Conservation (phyloP, 2,329 filamentous ascomycete genomes). For the Coniochaeta sp. region DNA sequence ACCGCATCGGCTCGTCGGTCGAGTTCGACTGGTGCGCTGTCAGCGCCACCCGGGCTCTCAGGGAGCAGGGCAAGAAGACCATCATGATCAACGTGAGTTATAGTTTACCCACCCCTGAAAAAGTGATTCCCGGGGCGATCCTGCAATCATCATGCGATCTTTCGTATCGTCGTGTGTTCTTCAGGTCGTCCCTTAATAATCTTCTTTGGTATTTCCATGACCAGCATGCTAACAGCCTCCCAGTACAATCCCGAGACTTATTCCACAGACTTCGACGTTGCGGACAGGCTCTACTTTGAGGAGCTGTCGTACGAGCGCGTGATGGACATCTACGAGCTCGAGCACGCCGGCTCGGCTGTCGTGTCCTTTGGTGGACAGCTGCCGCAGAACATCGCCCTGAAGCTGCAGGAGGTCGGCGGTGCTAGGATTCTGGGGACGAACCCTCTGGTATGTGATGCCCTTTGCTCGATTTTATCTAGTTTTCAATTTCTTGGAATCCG, state of each 20-base stretch:
- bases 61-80: conserved; percentile 88
- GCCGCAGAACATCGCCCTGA: conserved; percentile 93
- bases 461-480: background rate
- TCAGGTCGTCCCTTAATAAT: too few species aligned
- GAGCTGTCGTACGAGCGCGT: conserved; percentile 95
- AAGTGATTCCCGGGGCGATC: background rate
- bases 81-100: conserved; percentile 86
- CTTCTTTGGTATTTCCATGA: background rate
- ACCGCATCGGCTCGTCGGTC: conserved; percentile 94
- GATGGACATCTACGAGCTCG: conserved; percentile 97
- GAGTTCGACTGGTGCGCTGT: conserved; percentile 99
- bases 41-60: conserved; percentile 75
- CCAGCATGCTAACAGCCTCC: background rate
- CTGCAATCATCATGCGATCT: too few species aligned
- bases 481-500: background rate
- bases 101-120: conserved; percentile 10
- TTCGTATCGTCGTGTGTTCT: conserved; percentile 33
- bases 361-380: conserved; percentile 95
- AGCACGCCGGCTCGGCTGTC: conserved; percentile 76
- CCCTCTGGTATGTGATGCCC: conserved; percentile 37
- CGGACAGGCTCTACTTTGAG: conserved; percentile 93
- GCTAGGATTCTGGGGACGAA: conserved; percentile 90
- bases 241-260: conserved; percentile 49
- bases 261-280: conserved; percentile 77
- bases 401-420: conserved; percentile 82